Base-by-base conservation (phyloP, 2,329 filamentous ascomycete genomes). In the Exophiala mesophila region DNA sequence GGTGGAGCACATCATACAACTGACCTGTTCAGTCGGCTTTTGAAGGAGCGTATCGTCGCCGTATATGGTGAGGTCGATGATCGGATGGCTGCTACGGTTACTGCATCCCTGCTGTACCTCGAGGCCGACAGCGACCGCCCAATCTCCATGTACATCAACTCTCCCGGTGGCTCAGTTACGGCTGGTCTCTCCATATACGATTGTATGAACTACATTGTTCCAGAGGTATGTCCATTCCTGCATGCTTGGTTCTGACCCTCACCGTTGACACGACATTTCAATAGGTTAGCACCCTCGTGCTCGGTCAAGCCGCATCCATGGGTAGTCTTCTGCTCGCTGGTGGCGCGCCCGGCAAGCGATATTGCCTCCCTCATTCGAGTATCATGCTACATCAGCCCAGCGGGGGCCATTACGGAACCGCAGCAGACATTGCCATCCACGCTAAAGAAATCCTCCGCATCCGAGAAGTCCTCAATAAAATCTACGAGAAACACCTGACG, bases 91-190 rank as follows among this genome's bases (percentile, higher is more conserved):
- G 90, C 92, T n/a, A 86, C 85, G 30, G 88, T 97, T 51, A 90
- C 97, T 19, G 88, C 92, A 1, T 94, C 98, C 63, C 80, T 98
- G 16, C 83, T 98, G 51, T 98, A 89, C 77, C 88, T 98, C 64
- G 94, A 98, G 73, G 92, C 90, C 58, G 92, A 98, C 61, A 43
- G 38, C 26, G 88, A 87, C 59, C 89, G 90, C 64, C 85, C 88
- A 9, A 97, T 98, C 53, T 92, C 86, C 39, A 85, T 98, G 64
- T 98, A 98, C 66, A 98, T 98, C 65, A 95, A 98, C 70, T 94
- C 87, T 0, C 90, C 90, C 0, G 92, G 92, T 36, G 92, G 92
- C 42, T 90, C 85, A 30, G 89, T 98, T 29, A 90, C 85, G 49
- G 90, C 92, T 1, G 78, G 77, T 76, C 59, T 83, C 47, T 89